Evolutionary conservation across 2,329 filamentous ascomycete genomes (phyloP), one percentile per base, ranked within the genome.

Genomic region (Ophioceras dolichostomum): DNA sequence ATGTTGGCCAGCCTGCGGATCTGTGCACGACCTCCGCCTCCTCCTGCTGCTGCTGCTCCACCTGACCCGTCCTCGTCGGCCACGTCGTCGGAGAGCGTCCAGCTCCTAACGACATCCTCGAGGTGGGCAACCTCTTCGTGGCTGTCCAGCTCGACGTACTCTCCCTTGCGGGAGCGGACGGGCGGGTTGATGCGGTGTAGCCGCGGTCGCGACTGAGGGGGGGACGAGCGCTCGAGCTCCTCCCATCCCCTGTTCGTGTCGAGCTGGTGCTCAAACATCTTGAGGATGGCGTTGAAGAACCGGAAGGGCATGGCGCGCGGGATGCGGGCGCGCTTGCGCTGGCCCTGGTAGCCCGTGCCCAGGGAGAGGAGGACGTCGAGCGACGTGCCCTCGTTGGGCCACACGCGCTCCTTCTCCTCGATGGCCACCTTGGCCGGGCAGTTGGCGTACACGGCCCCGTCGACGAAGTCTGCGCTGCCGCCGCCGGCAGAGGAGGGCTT

Each of bases 11-110:
- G 33, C 12, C 33, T 24, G 13, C 32, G 30, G 18, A 43, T 47
- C 34, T 49, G 53, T 28, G 52, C 51, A 2, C 36, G 34, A 2
- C 40, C 41, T 12, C 12, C 22, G 12, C 22, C n/a, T n/a, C n/a
- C n/a, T n/a, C n/a, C n/a, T n/a, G n/a, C n/a, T n/a, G n/a, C n/a
- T n/a, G n/a, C n/a, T n/a, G n/a, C n/a, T n/a, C n/a, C n/a, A n/a
- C n/a, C n/a, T n/a, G n/a, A n/a, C n/a, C n/a, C n/a, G n/a, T n/a
- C n/a, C n/a, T n/a, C n/a, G n/a, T n/a, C n/a, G n/a, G n/a, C n/a
- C n/a, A n/a, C n/a, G n/a, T n/a, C n/a, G n/a, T n/a, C n/a, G n/a
- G n/a, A n/a, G n/a, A n/a, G n/a, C n/a, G n/a, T n/a, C n/a, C n/a
- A n/a, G n/a, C n/a, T n/a, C n/a, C n/a, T n/a, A n/a, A n/a, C n/a